These are phyloP conservation scores for Chimonanthus salicifolius DNA, from an alignment of 164 flowering plant species.

Conservation along the genomic window DNA sequence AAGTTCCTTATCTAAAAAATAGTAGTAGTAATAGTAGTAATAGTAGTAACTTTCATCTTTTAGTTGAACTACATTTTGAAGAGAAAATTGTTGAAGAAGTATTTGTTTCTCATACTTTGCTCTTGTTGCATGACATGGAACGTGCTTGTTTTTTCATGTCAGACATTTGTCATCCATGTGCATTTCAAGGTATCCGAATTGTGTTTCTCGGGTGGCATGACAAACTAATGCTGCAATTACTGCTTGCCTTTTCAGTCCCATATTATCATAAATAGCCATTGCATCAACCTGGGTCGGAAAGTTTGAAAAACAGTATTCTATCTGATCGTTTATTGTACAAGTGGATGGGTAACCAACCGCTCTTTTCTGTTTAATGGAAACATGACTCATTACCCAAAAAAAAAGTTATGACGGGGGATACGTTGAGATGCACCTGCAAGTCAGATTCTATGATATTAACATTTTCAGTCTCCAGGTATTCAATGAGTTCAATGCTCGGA, in stretches of 20 bases:
- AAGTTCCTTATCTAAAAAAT: background rate
- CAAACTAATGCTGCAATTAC: background rate
- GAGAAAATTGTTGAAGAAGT: background rate
- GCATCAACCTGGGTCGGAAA: background rate
- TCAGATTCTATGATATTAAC: background rate
- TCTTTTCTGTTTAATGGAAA: background rate
- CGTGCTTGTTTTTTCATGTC: too few relatives aligned
- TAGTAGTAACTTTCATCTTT: background rate
- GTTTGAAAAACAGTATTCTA: background rate
- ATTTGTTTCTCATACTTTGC: background rate
- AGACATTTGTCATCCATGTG: background rate
- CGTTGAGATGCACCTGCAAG: background rate
- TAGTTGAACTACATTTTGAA: background rate
- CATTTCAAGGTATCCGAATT: background rate
- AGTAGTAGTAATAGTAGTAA: background rate
- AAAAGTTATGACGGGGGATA: background rate
- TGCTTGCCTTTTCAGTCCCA: background rate
- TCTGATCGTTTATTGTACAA: background rate
- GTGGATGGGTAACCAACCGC: too few relatives aligned
- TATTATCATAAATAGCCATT: too few relatives aligned
- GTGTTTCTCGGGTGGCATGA: background rate
- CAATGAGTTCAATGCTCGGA: constrained; percentile 90
- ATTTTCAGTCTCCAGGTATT: constrained; percentile 42
- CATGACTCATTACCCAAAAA: too few relatives aligned
- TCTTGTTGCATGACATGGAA: background rate